Evolutionary conservation across 192 early-diverging fungal genomes (phyloP), one percentile per base, ranked within the genome.

Genomic region (Coemansia sp.): DNA sequence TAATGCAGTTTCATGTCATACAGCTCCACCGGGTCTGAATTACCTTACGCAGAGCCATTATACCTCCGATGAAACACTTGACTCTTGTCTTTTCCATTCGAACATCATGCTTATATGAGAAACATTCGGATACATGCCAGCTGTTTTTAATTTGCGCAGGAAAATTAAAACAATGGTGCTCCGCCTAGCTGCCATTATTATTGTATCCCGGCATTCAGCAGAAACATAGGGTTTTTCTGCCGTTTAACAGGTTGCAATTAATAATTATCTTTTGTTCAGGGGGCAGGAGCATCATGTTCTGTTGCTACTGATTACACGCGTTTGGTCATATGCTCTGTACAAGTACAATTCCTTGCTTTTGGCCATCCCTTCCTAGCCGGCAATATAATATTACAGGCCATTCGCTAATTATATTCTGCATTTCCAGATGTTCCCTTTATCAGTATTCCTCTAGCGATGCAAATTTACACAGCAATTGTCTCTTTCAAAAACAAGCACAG

Each of bases 71-170:
- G 9, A 53, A 21, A 15, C 51, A 53, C 14, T 53, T 53, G 51
- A 53, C 51, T 53, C 24, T 53, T 16, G 51, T 53, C 11, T 15
- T 53, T 53, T 26, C 24, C 16, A 49, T 49, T 49, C 5, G 46
- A 1, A 18, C 20, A 18, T 20, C 20, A 20, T 53, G 51, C 10
- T 16, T 10, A 53, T 53, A 4, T 53, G 51, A 15, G 16, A 23
- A 26, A 15, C 51, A 53, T 53, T 26, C 38, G 57, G 18, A 59
- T 36, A 6, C 36, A 35, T 16, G 35, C 57, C 18, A 20, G 12
- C 33, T 59, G 57, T n/a, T 59, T n/a, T 59, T 59, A 59, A 59
- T 59, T 34, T 59, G 57, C 34, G 57, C 34, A 4, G 18, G 57
- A 35, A 20, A 59, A 34, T 36, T 35, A 18, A 16, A 35, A 59